Conservation (phyloP, 2,329 filamentous ascomycete genomes). For the Xylaria hypoxylon region DNA sequence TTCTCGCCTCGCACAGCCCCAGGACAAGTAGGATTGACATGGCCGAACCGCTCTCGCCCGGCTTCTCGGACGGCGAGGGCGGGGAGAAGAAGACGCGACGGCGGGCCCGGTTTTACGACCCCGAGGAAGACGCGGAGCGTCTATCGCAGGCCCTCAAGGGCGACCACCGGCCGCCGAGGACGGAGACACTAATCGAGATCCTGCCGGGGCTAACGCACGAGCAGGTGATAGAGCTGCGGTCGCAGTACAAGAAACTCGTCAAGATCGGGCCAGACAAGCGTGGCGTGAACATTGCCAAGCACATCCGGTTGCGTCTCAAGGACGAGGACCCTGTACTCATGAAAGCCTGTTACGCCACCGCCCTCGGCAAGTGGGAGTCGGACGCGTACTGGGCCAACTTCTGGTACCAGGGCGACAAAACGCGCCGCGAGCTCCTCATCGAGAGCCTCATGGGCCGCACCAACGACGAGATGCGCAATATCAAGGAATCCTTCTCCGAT, state of each 20-base stretch:
- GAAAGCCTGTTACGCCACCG: constrained; percentile 91
- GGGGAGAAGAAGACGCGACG: constrained; percentile 61
- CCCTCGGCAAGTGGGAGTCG: constrained; percentile 88
- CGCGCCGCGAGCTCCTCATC: constrained; percentile 87
- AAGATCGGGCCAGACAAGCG: constrained; percentile 79
- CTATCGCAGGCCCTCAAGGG: constrained; percentile 80
- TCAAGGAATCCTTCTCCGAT: constrained; percentile 90
- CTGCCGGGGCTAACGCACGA: constrained; percentile 86
- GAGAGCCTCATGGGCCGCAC: constrained; percentile 91
- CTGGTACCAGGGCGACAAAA: constrained; percentile 92
- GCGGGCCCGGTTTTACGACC: constrained; percentile 84
- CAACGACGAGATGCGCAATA: constrained; percentile 86
- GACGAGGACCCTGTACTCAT: constrained; percentile 80
- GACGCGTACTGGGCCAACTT: constrained; percentile 99
- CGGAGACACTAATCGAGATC: constrained; percentile 81
- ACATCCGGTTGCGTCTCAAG: constrained; percentile 81
- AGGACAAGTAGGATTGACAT: constrained; percentile 47
- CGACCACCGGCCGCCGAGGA: constrained; percentile 71
- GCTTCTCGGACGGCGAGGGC: constrained; percentile 62
- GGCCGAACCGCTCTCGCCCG: constrained; percentile 65
- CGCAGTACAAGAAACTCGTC: constrained; percentile 89
- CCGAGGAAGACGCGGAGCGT: constrained; percentile 79
- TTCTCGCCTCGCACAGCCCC: constrained; percentile 66
- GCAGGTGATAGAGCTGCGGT: constrained; percentile 86
- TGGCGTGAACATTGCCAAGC: constrained; percentile 86